Evolutionary conservation across 2,329 filamentous ascomycete genomes (phyloP).

Genomic region (Alternaria solani): DNA sequence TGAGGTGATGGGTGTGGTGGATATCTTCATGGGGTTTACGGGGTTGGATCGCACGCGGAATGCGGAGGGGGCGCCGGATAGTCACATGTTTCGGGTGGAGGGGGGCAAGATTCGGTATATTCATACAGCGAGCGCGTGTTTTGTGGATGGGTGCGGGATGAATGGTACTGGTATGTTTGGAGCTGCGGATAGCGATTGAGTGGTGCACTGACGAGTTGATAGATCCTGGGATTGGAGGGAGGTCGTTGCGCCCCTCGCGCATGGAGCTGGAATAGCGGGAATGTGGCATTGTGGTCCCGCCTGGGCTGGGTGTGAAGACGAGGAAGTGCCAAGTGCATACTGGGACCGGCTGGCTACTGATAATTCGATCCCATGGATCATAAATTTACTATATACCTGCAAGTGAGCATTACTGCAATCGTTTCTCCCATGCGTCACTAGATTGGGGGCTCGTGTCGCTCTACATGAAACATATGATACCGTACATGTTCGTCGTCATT

Average conservation of each 20-base stretch:
- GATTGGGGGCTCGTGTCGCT: background rate
- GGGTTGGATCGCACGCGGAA: constrained; percentile 36
- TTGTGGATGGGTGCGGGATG: constrained; percentile 35
- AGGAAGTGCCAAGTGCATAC: too few species aligned
- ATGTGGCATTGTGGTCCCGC: too few species aligned
- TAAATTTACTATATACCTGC: background rate
- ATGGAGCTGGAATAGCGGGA: background rate
- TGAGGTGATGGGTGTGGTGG: constrained; percentile 34
- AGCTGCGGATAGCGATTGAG: background rate
- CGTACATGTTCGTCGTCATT: background rate
- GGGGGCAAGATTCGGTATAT: constrained; percentile 31
- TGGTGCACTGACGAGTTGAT: background rate
- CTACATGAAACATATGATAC: background rate
- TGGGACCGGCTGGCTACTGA: background rate
- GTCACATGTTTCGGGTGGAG: constrained; percentile 37
- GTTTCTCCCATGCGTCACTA: background rate
- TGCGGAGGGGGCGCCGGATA: constrained; percentile 31
- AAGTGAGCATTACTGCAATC: background rate
- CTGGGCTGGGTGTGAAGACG: too few species aligned
- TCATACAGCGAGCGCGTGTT: constrained; percentile 36
- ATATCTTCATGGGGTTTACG: constrained; percentile 36
- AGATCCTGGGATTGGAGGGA: constrained; percentile 1
- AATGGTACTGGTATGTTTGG: constrained; percentile 17
- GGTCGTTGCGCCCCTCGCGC: background rate
- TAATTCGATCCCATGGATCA: background rate